Evolutionary conservation across 1,284 basidiomycete species (phyloP).

Genomic region (Microbotryum scabiosae): DNA sequence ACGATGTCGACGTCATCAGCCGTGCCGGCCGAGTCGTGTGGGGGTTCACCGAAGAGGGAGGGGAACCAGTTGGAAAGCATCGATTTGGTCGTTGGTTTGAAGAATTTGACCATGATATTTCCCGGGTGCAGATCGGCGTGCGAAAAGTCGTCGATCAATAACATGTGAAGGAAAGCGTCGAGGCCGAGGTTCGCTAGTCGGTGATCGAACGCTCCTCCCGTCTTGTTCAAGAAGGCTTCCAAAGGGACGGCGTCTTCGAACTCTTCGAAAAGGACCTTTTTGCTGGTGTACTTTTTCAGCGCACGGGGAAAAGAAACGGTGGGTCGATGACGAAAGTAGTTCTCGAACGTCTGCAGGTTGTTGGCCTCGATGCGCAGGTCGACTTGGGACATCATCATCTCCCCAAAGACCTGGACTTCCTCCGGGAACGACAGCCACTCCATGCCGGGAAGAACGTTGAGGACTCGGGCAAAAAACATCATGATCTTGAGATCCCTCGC

Average conservation of each 20-base stretch:
- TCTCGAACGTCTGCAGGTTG: slow-evolving; percentile 76
- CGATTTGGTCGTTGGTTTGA: slow-evolving; percentile 37
- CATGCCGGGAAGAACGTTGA: slow-evolving; percentile 82
- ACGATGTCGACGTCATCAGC: slow-evolving; percentile 50
- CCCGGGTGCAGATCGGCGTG: slow-evolving; percentile 73
- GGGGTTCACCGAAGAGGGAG: slow-evolving; percentile 44
- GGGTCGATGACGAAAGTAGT: slow-evolving; percentile 67
- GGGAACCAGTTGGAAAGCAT: slow-evolving; percentile 27
- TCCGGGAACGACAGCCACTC: slow-evolving; percentile 94
- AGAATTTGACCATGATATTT: slow-evolving; percentile 37
- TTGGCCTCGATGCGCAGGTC: slow-evolving; percentile 84
- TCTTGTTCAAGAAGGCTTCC: slow-evolving; percentile 76
- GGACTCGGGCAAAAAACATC: slow-evolving; percentile 74
- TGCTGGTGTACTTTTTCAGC: slow-evolving; percentile 65
- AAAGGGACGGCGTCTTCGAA: slow-evolving; percentile 87
- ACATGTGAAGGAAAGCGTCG: slow-evolving; percentile 58
- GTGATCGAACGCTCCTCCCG: slow-evolving; percentile 83
- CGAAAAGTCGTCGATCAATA: slow-evolving; percentile 95
- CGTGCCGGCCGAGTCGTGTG: slow-evolving; percentile 44
- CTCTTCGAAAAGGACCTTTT: slow-evolving; percentile 82
- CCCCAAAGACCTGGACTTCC: slow-evolving; percentile 87
- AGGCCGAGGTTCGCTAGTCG: slow-evolving; percentile 78
- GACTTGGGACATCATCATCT: slow-evolving; percentile 96
- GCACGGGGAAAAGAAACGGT: slow-evolving; percentile 86
- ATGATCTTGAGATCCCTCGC: slow-evolving; percentile 86